phyloP scores from a whole-genome alignment of 331 rosid genomes.

The Acacia pycnantha region DNA sequence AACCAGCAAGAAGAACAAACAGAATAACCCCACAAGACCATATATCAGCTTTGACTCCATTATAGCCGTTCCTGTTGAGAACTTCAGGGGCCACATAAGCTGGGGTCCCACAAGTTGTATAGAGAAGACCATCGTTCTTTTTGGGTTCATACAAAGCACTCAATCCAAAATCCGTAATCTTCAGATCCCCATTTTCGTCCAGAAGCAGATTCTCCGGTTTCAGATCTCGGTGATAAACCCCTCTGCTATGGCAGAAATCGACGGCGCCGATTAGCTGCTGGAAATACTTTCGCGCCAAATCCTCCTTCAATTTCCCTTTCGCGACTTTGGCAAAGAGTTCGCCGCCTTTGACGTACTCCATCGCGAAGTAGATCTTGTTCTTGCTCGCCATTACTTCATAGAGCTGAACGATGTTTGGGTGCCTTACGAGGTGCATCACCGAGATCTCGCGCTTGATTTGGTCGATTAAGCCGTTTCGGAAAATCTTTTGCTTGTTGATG shows the following conservation, averaged over 20 bases:
- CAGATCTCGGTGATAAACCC: conserved; percentile 55
- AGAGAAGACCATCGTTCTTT: conserved; percentile 50
- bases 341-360: conserved; percentile 59
- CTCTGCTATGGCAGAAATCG: conserved; percentile 36
- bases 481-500: conserved; percentile 50
- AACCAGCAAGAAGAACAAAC: conserved; percentile 54
- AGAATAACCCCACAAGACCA: conserved; percentile 62
- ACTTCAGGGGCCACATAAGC: conserved; percentile 17
- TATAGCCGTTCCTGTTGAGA: background rate
- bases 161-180: conserved; percentile 54
- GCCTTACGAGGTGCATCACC: conserved; percentile 45
- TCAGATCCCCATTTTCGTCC: conserved; percentile 50
- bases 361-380: conserved; percentile 52
- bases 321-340: conserved; percentile 44
- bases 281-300: conserved; percentile 45
- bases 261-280: conserved; percentile 47
- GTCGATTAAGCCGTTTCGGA: conserved; percentile 39
- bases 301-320: conserved; percentile 38
- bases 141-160: conserved; percentile 48
- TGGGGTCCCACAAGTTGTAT: conserved; percentile 14
- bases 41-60: background rate
- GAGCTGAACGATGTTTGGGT: conserved; percentile 54
- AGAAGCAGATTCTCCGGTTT: conserved; percentile 60
- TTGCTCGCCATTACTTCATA: conserved; percentile 61
- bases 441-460: conserved; percentile 66